A percentile compares a stretch with the other conserved stretches of the same genome.
These are phyloP conservation scores for Rutstroemia sp. DNA, from an alignment of 2,329 filamentous ascomycete genomes.

Conservation along the genomic window DNA sequence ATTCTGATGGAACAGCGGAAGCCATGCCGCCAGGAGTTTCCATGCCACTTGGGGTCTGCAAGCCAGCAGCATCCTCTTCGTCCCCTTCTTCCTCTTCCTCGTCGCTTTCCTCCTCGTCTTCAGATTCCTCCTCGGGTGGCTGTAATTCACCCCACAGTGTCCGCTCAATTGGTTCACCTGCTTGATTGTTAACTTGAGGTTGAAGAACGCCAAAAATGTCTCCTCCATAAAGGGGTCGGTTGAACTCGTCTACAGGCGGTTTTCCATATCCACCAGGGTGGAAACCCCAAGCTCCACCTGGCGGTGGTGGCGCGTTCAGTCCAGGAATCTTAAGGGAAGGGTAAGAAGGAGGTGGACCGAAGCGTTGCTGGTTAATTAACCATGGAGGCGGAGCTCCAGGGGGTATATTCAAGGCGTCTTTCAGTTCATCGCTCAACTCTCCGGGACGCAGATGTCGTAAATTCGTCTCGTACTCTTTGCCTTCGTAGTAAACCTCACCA, in stretches of 20 bases:
- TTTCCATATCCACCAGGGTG: slow-evolving; percentile 94
- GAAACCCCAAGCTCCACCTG: slow-evolving; percentile 89
- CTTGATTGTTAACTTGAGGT: slow-evolving; percentile 51
- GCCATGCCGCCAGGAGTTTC: slow-evolving; percentile 77
- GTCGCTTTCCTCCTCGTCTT: slow-evolving; percentile 60
- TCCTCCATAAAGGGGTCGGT: slow-evolving; percentile 83
- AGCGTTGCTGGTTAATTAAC: slow-evolving; percentile 94
- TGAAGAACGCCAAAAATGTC: slow-evolving; percentile 83
- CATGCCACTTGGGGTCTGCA: slow-evolving; percentile 67
- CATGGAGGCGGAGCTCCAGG: slow-evolving; percentile 90
- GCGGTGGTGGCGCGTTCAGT: slow-evolving; percentile 84
- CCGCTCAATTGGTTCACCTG: slow-evolving; percentile 77
- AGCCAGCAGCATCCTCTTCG: slow-evolving; percentile 55
- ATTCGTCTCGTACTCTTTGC: slow-evolving; percentile 96
- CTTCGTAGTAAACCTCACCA: slow-evolving; percentile 98
- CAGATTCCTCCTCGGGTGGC: slow-evolving; percentile 64
- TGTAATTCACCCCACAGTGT: slow-evolving; percentile 90
- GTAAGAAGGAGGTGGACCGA: slow-evolving; percentile 89
- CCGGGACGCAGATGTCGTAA: slow-evolving; percentile 83
- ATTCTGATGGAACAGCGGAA: slow-evolving; percentile 75
- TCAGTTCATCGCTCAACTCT: slow-evolving; percentile 80
- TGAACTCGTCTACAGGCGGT: slow-evolving; percentile 88
- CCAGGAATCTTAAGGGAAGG: slow-evolving; percentile 92
- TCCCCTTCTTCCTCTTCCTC: slow-evolving; percentile 59
- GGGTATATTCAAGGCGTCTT: slow-evolving; percentile 89